Percentiles rank a stretch among this genome's conserved stretches.
Evolutionary conservation across 371 early-diverging fungal genomes (phyloP).

Genomic region (Actinomucor elegans): DNA sequence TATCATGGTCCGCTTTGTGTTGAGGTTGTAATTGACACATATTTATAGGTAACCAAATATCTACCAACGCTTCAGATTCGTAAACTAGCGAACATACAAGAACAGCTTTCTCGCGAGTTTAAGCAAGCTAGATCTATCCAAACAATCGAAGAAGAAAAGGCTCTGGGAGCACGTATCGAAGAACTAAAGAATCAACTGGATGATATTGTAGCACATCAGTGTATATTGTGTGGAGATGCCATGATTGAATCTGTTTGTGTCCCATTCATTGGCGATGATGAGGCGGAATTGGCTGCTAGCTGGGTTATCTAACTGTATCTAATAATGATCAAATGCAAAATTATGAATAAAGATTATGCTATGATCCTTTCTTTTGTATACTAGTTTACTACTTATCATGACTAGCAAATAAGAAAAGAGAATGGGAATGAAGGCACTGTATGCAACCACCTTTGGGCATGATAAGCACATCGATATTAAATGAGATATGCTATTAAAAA

Average conservation of each 20-base stretch:
- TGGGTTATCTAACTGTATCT: slow-evolving; percentile 64
- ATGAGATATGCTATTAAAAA: no score
- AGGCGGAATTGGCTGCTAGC: slow-evolving; percentile 46
- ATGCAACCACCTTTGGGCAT: no score
- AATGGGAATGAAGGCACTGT: no score
- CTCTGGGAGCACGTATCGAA: slow-evolving; percentile 17
- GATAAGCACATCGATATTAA: no score
- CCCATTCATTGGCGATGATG: slow-evolving; percentile 65
- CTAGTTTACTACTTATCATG: no score
- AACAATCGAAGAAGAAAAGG: slow-evolving; percentile 22
- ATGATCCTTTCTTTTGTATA: no score
- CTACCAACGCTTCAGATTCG: slow-evolving; percentile 37
- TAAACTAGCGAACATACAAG: slow-evolving; percentile 56
- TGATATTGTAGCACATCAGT: slow-evolving; percentile 80
- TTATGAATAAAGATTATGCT: no score
- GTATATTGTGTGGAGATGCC: slow-evolving; percentile 83
- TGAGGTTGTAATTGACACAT: not conserved
- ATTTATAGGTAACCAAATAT: slow-evolving; percentile 34
- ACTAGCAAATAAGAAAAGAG: no score
- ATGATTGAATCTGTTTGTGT: slow-evolving; percentile 80
- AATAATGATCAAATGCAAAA: no score
- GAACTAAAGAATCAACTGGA: slow-evolving; percentile 67
- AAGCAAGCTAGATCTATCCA: slow-evolving; percentile 7
- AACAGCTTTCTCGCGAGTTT: slow-evolving; percentile 54
- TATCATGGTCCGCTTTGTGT: no score